Conservation (phyloP, 2,329 filamentous ascomycete species). For the Xylaria sp. region DNA sequence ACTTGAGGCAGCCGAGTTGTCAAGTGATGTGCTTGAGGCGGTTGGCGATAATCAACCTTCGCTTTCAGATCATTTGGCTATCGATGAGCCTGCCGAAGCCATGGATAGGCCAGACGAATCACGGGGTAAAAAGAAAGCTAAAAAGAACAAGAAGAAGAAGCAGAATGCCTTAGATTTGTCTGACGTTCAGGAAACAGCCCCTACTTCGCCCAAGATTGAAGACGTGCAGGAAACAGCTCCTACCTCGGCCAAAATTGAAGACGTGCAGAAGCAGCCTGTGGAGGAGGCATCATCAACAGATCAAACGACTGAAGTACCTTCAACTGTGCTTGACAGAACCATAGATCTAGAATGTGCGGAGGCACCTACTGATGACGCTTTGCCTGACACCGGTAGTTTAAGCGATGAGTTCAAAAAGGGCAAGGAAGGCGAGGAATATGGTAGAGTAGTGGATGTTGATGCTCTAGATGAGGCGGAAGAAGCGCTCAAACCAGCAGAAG, state of each 20-base stretch:
- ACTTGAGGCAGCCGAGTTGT: conserved; percentile 34
- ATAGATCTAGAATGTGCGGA: conserved; percentile 20
- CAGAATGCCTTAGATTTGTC: conserved; percentile 33
- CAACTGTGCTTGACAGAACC: conserved; percentile 18
- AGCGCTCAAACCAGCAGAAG: conserved; percentile 28
- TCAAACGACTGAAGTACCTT: conserved; percentile 2
- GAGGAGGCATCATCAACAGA: conserved; percentile 23
- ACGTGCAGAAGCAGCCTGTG: conserved; percentile 29
- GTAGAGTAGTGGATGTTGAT: conserved; percentile 16
- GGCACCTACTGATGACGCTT: conserved; percentile 18
- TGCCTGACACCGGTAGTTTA: conserved; percentile 33
- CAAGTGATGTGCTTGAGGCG: conserved; percentile 11
- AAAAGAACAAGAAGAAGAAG: conserved; percentile 48
- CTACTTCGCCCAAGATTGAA: not conserved
- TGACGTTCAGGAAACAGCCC: conserved; percentile 11
- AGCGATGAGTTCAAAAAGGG: conserved; percentile 42
- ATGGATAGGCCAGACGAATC: conserved; percentile 45
- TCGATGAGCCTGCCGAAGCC: conserved; percentile 38
- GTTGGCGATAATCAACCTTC: conserved; percentile 4
- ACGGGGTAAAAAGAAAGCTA: conserved; percentile 48
- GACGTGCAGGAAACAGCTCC: conserved; percentile 26
- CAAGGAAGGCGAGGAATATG: conserved; percentile 37
- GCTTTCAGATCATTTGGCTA: conserved; percentile 20
- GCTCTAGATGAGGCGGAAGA: not conserved
- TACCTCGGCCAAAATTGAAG: not conserved